Evolutionary conservation across 805 yeast species (phyloP).

Genomic region (Cyberlindnera misumaiensis): DNA sequence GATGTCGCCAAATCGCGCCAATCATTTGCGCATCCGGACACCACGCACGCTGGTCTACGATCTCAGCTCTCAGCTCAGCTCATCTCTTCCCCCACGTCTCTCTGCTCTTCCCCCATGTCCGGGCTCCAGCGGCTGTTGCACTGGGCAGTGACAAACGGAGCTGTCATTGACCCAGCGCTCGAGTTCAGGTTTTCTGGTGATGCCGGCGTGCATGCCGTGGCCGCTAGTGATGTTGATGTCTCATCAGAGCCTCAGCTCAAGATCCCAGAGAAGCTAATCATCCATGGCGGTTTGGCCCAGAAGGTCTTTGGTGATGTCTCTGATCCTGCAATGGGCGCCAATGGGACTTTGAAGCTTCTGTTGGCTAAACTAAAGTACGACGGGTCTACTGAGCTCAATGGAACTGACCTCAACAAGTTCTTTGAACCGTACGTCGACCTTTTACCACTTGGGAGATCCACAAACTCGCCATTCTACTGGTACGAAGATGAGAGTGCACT

Average conservation of each 20-base stretch:
- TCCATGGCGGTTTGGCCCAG: slow-evolving; percentile 21
- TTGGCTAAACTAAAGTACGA: slow-evolving; percentile 36
- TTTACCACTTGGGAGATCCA: slow-evolving; percentile 37
- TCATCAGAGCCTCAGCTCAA: slow-evolving; percentile 19
- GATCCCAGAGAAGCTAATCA: slow-evolving; percentile 26
- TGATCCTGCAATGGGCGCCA: slow-evolving; percentile 18
- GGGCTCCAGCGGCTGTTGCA: background rate
- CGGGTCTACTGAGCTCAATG: slow-evolving; percentile 13
- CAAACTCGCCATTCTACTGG: slow-evolving; percentile 61
- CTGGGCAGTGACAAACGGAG: slow-evolving; percentile 37
- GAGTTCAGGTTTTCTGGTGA: slow-evolving; percentile 26
- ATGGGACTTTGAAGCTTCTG: slow-evolving; percentile 31
- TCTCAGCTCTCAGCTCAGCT: too few species aligned
- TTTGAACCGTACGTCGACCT: slow-evolving; percentile 40
- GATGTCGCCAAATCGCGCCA: too few species aligned
- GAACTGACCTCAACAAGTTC: slow-evolving; percentile 21
- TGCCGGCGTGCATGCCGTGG: slow-evolving; percentile 32
- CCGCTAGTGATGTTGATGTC: slow-evolving; percentile 1
- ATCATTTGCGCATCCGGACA: background rate
- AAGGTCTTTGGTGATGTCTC: slow-evolving; percentile 17
- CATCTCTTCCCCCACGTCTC: background rate
- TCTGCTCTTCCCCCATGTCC: slow-evolving; percentile 1
- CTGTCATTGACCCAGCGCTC: slow-evolving; percentile 26
- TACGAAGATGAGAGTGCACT: slow-evolving; percentile 40
- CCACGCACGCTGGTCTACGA: too few species aligned